Evolutionary conservation across 352 stramenopile genomes (phyloP).

Genomic region (Phytophthora quininea): DNA sequence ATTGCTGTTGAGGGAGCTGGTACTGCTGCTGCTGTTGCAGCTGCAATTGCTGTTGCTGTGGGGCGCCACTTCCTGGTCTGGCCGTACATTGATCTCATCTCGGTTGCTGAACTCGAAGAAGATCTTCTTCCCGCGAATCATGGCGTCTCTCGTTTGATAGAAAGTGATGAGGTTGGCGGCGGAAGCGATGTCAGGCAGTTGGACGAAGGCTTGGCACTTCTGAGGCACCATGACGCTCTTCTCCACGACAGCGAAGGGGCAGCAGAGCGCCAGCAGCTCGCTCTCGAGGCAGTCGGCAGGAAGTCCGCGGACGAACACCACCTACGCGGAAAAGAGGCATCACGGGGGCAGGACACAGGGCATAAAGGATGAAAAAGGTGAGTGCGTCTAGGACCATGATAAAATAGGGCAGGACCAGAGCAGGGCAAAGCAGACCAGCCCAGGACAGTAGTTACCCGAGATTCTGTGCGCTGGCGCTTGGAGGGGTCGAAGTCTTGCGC

Average conservation of each 20-base stretch:
- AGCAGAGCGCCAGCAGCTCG: slow-evolving; percentile 82
- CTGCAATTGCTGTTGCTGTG: slow-evolving; percentile 32
- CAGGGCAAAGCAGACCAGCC: background rate
- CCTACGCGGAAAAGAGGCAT: slow-evolving; percentile 32
- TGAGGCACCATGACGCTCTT: slow-evolving; percentile 77
- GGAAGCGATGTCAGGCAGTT: slow-evolving; percentile 68
- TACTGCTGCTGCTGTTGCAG: slow-evolving; percentile 27
- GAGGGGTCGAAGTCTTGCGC: slow-evolving; percentile 32
- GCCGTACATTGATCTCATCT: slow-evolving; percentile 58
- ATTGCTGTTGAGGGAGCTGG: slow-evolving; percentile 26
- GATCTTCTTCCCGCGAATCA: slow-evolving; percentile 82
- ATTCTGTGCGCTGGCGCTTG: slow-evolving; percentile 52
- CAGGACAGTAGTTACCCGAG: slow-evolving; percentile 48
- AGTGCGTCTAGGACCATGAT: slow-evolving; percentile 10
- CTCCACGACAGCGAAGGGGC: slow-evolving; percentile 81
- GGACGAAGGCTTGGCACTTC: slow-evolving; percentile 82
- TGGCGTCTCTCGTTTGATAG: slow-evolving; percentile 75
- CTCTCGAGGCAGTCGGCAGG: slow-evolving; percentile 82
- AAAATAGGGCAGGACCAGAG: background rate
- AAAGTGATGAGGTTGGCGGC: slow-evolving; percentile 80
- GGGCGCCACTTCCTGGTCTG: slow-evolving; percentile 29
- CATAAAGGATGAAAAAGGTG: slow-evolving; percentile 29
- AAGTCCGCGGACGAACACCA: slow-evolving; percentile 80
- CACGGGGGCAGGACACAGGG: slow-evolving; percentile 20
- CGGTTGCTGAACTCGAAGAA: slow-evolving; percentile 79